phyloP scores from a whole-genome alignment of 176 grass and related monocot species.

The Bromus sterilis region DNA sequence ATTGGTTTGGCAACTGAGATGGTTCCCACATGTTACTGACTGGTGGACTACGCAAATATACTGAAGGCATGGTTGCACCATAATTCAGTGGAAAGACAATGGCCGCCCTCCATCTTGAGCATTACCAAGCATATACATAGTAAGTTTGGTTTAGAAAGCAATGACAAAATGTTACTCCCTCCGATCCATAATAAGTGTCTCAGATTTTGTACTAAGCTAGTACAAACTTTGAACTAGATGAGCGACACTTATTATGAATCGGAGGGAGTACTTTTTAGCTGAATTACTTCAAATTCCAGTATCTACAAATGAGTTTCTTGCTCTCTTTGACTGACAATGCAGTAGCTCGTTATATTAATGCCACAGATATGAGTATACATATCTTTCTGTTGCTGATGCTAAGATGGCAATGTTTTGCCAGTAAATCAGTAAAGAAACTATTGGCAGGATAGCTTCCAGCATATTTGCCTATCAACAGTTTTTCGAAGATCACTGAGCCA shows the following conservation, averaged over 20 bases:
- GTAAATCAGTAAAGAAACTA: slow-evolving; percentile 4
- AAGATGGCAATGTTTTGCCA: slow-evolving; percentile 13
- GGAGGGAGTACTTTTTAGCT: too few species aligned
- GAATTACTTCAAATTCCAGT: slow-evolving; percentile 15
- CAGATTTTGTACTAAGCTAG: too few species aligned
- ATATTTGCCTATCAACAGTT: neutral
- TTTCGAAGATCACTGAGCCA: neutral
- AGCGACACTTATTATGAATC: too few species aligned
- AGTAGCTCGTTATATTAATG: neutral
- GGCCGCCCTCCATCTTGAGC: neutral
- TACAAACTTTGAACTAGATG: too few species aligned
- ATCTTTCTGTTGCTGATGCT: neutral
- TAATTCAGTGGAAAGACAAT: neutral
- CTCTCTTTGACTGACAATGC: neutral
- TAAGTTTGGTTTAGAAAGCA: neutral
- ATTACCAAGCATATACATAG: neutral
- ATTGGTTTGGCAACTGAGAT: slow-evolving; percentile 1
- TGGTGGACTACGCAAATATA: slow-evolving; percentile 1
- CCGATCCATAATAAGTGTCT: too few species aligned
- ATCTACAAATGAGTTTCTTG: neutral
- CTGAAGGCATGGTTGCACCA: neutral
- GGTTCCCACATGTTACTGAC: neutral
- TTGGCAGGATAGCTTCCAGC: neutral
- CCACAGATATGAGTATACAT: neutral
- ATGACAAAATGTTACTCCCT: neutral